A percentile compares a stretch with the other conserved stretches of the same genome.
phyloP scores from a whole-genome alignment of 2,329 filamentous ascomycete genomes.

The Rachicladosporium sp. region DNA sequence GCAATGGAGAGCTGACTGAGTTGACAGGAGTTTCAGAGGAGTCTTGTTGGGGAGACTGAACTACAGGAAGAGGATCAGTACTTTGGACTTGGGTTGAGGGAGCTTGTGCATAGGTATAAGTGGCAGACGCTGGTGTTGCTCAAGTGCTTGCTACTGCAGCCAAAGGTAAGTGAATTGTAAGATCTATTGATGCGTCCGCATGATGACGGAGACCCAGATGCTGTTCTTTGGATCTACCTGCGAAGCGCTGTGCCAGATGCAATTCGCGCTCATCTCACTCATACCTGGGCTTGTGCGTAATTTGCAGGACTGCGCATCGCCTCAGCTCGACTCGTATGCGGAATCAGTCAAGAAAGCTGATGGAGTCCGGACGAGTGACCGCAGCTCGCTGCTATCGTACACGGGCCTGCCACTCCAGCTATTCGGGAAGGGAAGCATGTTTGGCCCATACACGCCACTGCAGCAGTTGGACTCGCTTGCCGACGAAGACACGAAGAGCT shows the following conservation, averaged over 20 bases:
- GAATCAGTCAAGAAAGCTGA: constrained; percentile 63
- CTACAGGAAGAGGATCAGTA: constrained; percentile 71
- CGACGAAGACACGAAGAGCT: constrained; percentile 89
- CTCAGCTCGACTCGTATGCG: constrained; percentile 74
- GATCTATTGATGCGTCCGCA: too few relatives aligned
- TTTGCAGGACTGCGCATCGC: constrained; percentile 89
- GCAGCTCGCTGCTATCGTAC: constrained; percentile 76
- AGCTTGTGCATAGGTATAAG: constrained; percentile 87
- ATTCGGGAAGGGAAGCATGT: constrained; percentile 90
- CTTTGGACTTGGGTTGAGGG: constrained; percentile 54
- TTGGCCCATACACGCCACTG: constrained; percentile 90
- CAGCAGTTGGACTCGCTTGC: constrained; percentile 91
- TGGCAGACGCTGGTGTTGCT: constrained; percentile 89
- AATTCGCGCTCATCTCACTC: constrained; percentile 89
- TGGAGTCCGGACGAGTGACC: constrained; percentile 81
- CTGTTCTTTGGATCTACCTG: constrained; percentile 97
- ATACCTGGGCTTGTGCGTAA: constrained; percentile 86
- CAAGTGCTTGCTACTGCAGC: constrained; percentile 86
- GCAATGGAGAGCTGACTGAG: constrained; percentile 8
- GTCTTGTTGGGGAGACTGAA: constrained; percentile 48
- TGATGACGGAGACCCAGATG: constrained; percentile 49
- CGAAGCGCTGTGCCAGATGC: constrained; percentile 93
- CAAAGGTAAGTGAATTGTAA: constrained; percentile 52
- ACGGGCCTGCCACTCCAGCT: constrained; percentile 93
- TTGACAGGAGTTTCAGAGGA: constrained; percentile 71